Conservation (phyloP, 1,284 basidiomycete species). For the Laetiporus sulphureus region DNA sequence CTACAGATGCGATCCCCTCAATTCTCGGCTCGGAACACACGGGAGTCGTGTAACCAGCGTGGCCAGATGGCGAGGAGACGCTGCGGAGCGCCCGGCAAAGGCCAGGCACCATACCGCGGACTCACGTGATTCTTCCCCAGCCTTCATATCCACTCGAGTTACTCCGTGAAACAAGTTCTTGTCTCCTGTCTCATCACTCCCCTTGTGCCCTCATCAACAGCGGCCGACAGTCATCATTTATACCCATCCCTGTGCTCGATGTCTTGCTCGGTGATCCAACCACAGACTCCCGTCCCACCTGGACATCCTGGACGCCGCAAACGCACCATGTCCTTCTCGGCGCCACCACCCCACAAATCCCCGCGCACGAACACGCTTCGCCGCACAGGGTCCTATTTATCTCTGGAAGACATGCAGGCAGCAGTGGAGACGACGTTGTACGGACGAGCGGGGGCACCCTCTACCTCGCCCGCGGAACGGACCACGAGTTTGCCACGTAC, state of each 20-base stretch:
- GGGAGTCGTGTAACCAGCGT: constrained; percentile 16
- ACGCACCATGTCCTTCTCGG: constrained; percentile 29
- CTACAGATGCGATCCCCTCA: no score
- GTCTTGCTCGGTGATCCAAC: constrained; percentile 15
- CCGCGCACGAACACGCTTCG: constrained; percentile 24
- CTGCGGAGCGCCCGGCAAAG: constrained; percentile 10
- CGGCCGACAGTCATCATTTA: constrained; percentile 8
- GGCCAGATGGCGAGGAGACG: constrained; percentile 9
- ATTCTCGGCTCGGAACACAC: constrained; percentile 16
- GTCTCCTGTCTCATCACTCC: constrained; percentile 19
- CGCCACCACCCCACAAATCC: constrained; percentile 19
- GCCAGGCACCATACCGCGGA: no score
- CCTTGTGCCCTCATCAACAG: constrained; percentile 12
- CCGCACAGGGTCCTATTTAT: constrained; percentile 28
- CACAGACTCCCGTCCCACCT: constrained; percentile 7
- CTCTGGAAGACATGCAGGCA: constrained; percentile 23
- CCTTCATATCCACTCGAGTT: no score
- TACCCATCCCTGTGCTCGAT: constrained; percentile 14
- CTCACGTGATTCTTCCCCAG: no score
- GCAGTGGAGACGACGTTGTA: constrained; percentile 18
- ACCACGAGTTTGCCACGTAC: constrained; percentile 18
- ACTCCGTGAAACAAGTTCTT: no score
- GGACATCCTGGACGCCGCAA: constrained; percentile 18
- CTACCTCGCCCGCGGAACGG: constrained; percentile 14
- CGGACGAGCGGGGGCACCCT: constrained; percentile 12